Conservation (phyloP, 441 rosid species). For the Raphanus hybrid region DNA sequence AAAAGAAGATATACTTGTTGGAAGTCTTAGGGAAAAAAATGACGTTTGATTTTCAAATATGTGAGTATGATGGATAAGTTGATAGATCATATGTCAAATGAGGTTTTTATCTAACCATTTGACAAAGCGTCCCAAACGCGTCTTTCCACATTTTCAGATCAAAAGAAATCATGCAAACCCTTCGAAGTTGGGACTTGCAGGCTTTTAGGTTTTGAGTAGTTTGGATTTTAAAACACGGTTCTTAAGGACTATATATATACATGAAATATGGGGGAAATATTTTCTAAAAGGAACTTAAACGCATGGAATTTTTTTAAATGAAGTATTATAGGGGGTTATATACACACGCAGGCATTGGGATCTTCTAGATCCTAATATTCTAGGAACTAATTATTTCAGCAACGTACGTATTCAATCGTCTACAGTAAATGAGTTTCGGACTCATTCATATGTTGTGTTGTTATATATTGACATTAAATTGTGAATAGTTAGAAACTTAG, state of each 20-base stretch:
- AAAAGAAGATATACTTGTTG: not conserved
- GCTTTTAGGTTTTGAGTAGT: too few relatives aligned
- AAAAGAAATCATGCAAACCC: too few relatives aligned
- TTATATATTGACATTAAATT: not conserved
- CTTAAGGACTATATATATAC: not conserved
- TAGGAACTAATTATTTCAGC: not conserved
- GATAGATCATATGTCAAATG: too few relatives aligned
- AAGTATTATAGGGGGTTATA: not conserved
- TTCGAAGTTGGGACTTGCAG: too few relatives aligned
- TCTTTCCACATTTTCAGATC: too few relatives aligned
- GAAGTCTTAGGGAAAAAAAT: not conserved
- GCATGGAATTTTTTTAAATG: not conserved
- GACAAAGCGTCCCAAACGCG: too few relatives aligned
- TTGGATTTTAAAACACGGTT: not conserved
- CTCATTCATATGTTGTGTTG: not conserved
- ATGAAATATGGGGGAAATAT: not conserved
- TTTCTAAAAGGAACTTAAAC: not conserved
- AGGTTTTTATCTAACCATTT: too few relatives aligned
- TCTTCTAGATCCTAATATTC: slow-evolving; percentile 9
- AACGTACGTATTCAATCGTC: not conserved
- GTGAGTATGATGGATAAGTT: too few relatives aligned
- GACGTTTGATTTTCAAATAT: not conserved
- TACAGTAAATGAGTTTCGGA: slow-evolving; percentile 2
- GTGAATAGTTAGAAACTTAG: not conserved
- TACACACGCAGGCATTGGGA: not conserved